phyloP scores from a whole-genome alignment of 2,329 filamentous ascomycete genomes.

The Chaetothyriales sp. region DNA sequence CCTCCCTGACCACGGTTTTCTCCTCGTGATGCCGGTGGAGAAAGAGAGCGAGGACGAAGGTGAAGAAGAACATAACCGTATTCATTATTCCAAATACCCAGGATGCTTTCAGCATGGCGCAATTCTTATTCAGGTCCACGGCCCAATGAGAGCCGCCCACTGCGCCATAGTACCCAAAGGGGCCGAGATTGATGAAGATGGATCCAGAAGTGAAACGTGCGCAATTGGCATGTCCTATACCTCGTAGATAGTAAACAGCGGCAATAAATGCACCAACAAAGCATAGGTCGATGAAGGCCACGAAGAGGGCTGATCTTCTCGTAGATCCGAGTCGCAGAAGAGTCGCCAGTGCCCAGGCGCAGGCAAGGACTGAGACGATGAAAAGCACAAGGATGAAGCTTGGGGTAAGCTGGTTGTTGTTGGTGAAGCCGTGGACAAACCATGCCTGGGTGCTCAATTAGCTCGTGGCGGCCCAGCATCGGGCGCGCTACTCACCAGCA shows the following conservation, averaged over 20 bases:
- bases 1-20: constrained; percentile 27
- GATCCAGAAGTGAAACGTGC: constrained; percentile 39
- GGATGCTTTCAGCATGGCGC: constrained; percentile 79
- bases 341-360: constrained; percentile 49
- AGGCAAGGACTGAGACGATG: constrained; percentile 48
- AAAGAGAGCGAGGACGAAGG: constrained; percentile 52
- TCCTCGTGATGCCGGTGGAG: constrained; percentile 24
- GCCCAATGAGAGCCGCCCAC: constrained; percentile 34
- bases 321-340: constrained; percentile 46
- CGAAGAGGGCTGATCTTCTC: constrained; percentile 45
- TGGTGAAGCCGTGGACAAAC: constrained; percentile 48
- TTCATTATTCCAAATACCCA: constrained; percentile 91
- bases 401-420: constrained; percentile 45
- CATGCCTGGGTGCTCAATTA: constrained; percentile 30
- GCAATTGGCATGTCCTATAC: constrained; percentile 50
- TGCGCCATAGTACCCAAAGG: constrained; percentile 42
- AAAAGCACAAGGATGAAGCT: constrained; percentile 49
- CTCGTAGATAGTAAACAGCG: constrained; percentile 44
- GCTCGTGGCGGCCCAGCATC: constrained; percentile 2
- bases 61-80: constrained; percentile 64
- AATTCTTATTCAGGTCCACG: constrained; percentile 56
- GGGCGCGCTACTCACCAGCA: constrained; percentile 33
- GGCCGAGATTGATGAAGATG: constrained; percentile 48
- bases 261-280: constrained; percentile 53
- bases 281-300: constrained; percentile 47